phyloP scores from a whole-genome alignment of 2,329 filamentous ascomycete genomes.

The Trichoderma atrobrunneum region DNA sequence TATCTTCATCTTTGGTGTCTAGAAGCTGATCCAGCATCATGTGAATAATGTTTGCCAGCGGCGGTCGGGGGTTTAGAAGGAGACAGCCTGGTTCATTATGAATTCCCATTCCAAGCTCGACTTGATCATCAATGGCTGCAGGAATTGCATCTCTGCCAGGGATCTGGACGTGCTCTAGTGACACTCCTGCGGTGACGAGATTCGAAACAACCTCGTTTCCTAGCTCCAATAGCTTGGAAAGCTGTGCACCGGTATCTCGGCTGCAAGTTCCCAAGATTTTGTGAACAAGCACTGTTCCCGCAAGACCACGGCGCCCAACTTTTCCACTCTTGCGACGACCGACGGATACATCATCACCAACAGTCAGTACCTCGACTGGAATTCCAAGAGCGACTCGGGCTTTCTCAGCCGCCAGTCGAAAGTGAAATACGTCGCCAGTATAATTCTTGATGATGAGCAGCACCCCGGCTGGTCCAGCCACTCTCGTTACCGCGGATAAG shows the following conservation, averaged over 20 bases:
- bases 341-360: not conserved
- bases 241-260: not conserved
- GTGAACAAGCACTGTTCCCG: not conserved
- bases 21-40: not conserved
- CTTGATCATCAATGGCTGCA: not conserved
- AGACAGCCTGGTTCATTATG: not conserved
- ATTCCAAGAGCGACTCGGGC: not conserved
- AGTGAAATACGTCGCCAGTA: not conserved
- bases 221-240: not conserved
- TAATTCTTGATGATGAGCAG: not conserved
- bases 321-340: conserved; percentile 3
- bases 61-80: not conserved
- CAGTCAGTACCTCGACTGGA: not conserved
- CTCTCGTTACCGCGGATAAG: not conserved
- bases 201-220: not conserved
- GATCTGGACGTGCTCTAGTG: not conserved
- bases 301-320: not conserved
- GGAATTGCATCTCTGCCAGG: not conserved
- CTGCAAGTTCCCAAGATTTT: not conserved
- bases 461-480: not conserved
- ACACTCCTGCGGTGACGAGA: not conserved
- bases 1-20: not conserved
- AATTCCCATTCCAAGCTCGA: not conserved
- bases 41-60: not conserved
- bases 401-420: not conserved